A percentile compares a stretch with the other conserved stretches of the same genome.
phyloP scores from a whole-genome alignment of 768 basidiomycete genomes.

The Russula vinacea region DNA sequence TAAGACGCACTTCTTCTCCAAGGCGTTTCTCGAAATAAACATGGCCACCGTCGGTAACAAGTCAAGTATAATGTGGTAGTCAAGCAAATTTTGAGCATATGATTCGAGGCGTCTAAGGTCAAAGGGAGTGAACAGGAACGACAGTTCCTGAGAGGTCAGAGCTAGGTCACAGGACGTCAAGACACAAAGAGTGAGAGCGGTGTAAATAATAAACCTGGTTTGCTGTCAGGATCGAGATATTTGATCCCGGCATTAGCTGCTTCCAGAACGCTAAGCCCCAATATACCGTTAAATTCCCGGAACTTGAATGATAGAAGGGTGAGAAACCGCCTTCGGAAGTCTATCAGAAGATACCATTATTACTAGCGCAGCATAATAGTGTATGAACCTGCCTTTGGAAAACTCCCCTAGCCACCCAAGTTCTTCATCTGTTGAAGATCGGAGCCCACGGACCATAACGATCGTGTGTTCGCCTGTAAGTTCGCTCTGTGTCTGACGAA shows the following conservation, averaged over 20 bases:
- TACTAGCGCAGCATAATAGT: not conserved
- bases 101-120: conserved; percentile 94
- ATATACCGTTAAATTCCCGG: conserved; percentile 87
- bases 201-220: conserved; percentile 36
- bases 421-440: conserved; percentile 57
- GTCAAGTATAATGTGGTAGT: conserved; percentile 95
- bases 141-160: conserved; percentile 49
- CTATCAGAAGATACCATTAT: conserved; percentile 40
- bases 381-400: conserved; percentile 57
- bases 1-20: conserved; percentile 63
- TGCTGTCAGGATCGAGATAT: conserved; percentile 41
- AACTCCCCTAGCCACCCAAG: conserved; percentile 88
- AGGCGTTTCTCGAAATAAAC: conserved; percentile 77
- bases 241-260: conserved; percentile 67
- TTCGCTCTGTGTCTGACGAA: conserved; percentile 91
- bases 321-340: conserved; percentile 90
- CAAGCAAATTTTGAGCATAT: conserved; percentile 93
- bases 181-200: conserved; percentile 4
- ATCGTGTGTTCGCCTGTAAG: conserved; percentile 96
- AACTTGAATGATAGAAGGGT: conserved; percentile 91
- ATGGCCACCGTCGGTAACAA: conserved; percentile 75
- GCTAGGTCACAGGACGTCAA: conserved; percentile 44
- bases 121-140: conserved; percentile 76
- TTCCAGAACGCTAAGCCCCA: conserved; percentile 83
- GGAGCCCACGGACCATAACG: conserved; percentile 88